Base-by-base conservation (phyloP, 2,329 filamentous ascomycete species). In the Trichoderma breve region DNA sequence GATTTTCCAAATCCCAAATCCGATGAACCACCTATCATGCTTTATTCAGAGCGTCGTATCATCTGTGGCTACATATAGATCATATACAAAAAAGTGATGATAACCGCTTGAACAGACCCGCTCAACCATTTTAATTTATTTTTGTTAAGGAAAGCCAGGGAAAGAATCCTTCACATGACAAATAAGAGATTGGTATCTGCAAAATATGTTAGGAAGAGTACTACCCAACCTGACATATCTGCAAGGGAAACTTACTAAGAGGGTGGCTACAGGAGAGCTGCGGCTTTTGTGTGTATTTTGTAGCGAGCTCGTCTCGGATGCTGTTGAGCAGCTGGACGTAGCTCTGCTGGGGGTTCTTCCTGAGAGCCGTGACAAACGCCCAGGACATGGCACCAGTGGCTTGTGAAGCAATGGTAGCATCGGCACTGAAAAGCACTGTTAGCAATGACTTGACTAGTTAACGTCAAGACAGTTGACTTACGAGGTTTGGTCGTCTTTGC, bases 321-420 rank as follows among this genome's bases (percentile, higher is more conserved):
- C 92, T 97, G 86, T 98, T 98, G 77, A 99, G 88, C 74, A 99
- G 85, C 84, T 98, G 92, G 66, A 99, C 95, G 79, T 99, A 99
- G 84, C 94, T 98, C 85, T 99, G 96, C 79, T 98, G 94, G 0
- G 95, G 95, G 81, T 98, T 97, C 88, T 97, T 97, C 85, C 94
- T 95, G 76, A 99, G 88, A 57, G 95, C 92, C 6, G 87, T 92
- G 80, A 99, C 95, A 81, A 99, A 99, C 11, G 96, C 96, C 91
- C 93, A 98, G 1, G 94, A 97, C 96, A 99, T 98, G 79, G 96
- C 96, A 67, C 96, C 96, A 0, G 96, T 98, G 32, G 96, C 95
- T 83, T 98, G 89, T 66, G 94, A 92, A 43, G 88, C 90, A 77
- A 98, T 98, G 24, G 90, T 93, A n/a, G 95, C 95, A 81, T 99